Conservation (phyloP, 352 stramenopile species). For the Pythium coloratum region DNA sequence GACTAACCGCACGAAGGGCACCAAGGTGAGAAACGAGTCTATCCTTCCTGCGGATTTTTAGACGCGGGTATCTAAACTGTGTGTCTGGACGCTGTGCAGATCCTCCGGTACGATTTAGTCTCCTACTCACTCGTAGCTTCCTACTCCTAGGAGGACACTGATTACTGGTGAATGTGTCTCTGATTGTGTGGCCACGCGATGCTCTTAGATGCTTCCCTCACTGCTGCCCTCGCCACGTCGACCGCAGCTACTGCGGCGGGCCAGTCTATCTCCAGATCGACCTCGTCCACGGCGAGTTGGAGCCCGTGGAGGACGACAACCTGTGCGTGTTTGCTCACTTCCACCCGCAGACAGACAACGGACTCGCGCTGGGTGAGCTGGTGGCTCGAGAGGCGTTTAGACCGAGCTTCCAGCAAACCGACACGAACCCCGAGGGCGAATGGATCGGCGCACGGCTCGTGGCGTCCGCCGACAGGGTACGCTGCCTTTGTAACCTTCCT, state of each 20-base stretch:
- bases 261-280: constrained; percentile 42
- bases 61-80: neutral
- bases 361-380: constrained; percentile 3
- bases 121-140: neutral
- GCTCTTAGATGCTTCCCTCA: constrained; percentile 55
- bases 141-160: neutral
- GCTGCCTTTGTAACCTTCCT: neutral
- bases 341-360: neutral
- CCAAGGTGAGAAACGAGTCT: constrained; percentile 23
- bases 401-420: constrained; percentile 9
- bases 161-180: neutral
- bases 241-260: constrained; percentile 62
- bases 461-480: constrained; percentile 19
- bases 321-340: constrained; percentile 13
- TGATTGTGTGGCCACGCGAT: constrained; percentile 28
- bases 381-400: constrained; percentile 22
- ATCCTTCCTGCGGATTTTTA: neutral
- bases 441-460: constrained; percentile 43
- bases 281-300: neutral
- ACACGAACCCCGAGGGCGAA: constrained; percentile 39
- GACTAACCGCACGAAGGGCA: constrained; percentile 21
- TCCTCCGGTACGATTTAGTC: constrained; percentile 12
- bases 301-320: constrained; percentile 23
- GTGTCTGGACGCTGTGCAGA: constrained; percentile 1
- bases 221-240: constrained; percentile 58